Percentiles rank a stretch among this genome's conserved stretches.
phyloP scores from a whole-genome alignment of 768 basidiomycete species.

The Phanerochaete carnosa region DNA sequence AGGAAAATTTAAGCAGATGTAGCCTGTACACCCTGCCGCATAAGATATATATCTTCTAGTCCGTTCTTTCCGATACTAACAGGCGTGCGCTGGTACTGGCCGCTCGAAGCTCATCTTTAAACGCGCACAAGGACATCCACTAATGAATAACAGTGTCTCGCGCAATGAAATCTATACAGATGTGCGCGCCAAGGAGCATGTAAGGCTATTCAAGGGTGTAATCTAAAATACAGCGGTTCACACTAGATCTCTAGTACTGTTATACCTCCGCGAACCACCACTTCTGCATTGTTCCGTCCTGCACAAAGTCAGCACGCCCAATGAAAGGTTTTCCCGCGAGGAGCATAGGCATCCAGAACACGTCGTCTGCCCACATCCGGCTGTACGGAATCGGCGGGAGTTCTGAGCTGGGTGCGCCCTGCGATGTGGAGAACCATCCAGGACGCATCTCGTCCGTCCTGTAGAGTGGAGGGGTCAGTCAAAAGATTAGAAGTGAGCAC shows the following conservation, averaged over 20 bases:
- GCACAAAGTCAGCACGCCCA: constrained; percentile 45
- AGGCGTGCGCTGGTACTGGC: neutral
- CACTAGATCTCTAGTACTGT: too few relatives aligned
- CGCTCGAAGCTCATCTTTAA: too few relatives aligned
- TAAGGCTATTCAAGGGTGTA: too few relatives aligned
- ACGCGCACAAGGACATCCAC: too few relatives aligned
- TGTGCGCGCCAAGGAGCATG: too few relatives aligned
- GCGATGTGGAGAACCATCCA: constrained; percentile 60
- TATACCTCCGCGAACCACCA: constrained; percentile 33
- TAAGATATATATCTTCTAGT: too few relatives aligned
- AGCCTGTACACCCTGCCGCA: too few relatives aligned
- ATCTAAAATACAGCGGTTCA: too few relatives aligned
- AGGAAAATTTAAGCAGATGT: constrained; percentile 14
- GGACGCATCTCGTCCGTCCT: constrained; percentile 91
- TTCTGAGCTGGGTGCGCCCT: constrained; percentile 8
- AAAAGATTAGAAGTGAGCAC: neutral
- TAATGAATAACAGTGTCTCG: too few relatives aligned
- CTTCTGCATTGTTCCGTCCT: constrained; percentile 23
- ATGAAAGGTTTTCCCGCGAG: constrained; percentile 38
- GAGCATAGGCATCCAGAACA: constrained; percentile 67
- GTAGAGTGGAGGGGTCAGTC: neutral
- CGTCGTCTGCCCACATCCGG: constrained; percentile 61
- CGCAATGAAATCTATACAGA: too few relatives aligned
- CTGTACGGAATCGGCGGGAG: constrained; percentile 55
- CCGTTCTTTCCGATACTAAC: too few relatives aligned